Percentiles rank a stretch among this genome's conserved stretches.
Evolutionary conservation across 495 filamentous ascomycete species (phyloP).

Genomic region (Podospora sp.): DNA sequence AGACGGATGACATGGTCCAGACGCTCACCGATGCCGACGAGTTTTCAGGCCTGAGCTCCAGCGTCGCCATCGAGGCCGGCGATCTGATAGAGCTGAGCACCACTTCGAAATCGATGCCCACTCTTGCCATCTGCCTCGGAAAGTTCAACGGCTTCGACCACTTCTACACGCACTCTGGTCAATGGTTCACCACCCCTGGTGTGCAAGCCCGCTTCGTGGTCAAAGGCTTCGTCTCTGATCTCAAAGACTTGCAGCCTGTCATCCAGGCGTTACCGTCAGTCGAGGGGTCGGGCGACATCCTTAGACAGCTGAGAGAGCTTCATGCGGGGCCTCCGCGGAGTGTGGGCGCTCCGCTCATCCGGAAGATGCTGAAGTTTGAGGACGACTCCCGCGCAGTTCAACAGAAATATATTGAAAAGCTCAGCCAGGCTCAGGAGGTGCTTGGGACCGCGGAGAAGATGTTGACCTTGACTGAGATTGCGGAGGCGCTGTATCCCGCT

Average conservation of each 20-base stretch:
- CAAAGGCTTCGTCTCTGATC: slow-evolving; percentile 59
- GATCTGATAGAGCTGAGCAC: slow-evolving; percentile 72
- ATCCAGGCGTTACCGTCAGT: slow-evolving; percentile 59
- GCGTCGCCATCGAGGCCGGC: slow-evolving; percentile 56
- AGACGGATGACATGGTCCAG: slow-evolving; percentile 40
- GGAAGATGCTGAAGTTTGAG: slow-evolving; percentile 56
- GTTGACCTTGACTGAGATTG: slow-evolving; percentile 65
- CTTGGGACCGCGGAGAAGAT: slow-evolving; percentile 55
- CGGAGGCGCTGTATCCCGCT: slow-evolving; percentile 50
- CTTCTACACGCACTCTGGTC: slow-evolving; percentile 72
- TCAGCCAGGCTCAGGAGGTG: slow-evolving; percentile 54
- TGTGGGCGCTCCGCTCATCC: slow-evolving; percentile 51
- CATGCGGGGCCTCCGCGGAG: slow-evolving; percentile 56
- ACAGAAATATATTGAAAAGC: slow-evolving; percentile 48
- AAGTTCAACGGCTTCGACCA: slow-evolving; percentile 64
- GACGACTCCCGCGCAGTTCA: slow-evolving; percentile 54
- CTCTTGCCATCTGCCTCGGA: slow-evolving; percentile 70
- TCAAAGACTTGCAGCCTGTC: slow-evolving; percentile 59
- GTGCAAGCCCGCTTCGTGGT: slow-evolving; percentile 61
- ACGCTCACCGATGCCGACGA: slow-evolving; percentile 42
- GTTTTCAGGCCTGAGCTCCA: slow-evolving; percentile 27
- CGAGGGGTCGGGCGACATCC: slow-evolving; percentile 31
- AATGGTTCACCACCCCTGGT: slow-evolving; percentile 63
- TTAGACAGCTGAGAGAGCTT: slow-evolving; percentile 52
- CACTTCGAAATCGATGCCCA: slow-evolving; percentile 40